These are phyloP conservation scores for Uromyces viciae-fabae DNA, from an alignment of 1,284 basidiomycete species.

Conservation along the genomic window DNA sequence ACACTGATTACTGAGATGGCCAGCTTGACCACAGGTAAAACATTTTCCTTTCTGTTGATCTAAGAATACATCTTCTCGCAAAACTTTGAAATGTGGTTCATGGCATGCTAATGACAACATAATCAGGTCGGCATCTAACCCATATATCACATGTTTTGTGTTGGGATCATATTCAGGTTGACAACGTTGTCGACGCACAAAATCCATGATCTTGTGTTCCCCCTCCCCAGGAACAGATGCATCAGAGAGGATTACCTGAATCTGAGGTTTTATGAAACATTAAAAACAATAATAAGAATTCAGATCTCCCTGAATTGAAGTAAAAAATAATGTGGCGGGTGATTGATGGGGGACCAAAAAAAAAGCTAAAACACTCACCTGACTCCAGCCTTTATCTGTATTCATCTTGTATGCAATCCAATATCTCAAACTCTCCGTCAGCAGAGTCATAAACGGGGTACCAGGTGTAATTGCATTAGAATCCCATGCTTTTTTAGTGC, in stretches of 20 bases:
- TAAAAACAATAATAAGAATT: background rate
- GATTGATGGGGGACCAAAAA: slow-evolving; percentile 50
- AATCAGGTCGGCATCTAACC: slow-evolving; percentile 96
- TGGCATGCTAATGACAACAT: slow-evolving; percentile 98
- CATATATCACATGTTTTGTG: slow-evolving; percentile 94
- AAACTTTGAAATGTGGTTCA: slow-evolving; percentile 93
- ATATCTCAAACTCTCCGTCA: slow-evolving; percentile 83
- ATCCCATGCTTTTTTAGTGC: slow-evolving; percentile 83
- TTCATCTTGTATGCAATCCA: slow-evolving; percentile 97
- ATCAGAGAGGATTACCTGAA: slow-evolving; percentile 95
- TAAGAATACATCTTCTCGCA: slow-evolving; percentile 95
- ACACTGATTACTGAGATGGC: slow-evolving; percentile 91
- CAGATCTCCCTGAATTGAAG: slow-evolving; percentile 7
- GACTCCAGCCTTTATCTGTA: slow-evolving; percentile 90
- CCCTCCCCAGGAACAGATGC: slow-evolving; percentile 96
- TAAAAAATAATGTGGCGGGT: slow-evolving; percentile 51
- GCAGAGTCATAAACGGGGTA: slow-evolving; percentile 95
- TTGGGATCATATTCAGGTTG: slow-evolving; percentile 89
- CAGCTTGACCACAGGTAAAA: slow-evolving; percentile 85
- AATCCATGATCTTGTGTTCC: slow-evolving; percentile 99
- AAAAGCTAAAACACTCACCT: slow-evolving; percentile 60
- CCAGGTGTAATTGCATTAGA: slow-evolving; percentile 96
- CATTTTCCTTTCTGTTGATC: slow-evolving; percentile 69
- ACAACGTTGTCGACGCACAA: slow-evolving; percentile 81
- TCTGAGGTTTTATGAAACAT: slow-evolving; percentile 57